A percentile compares a stretch with the other conserved stretches of the same genome.
Evolutionary conservation across 805 yeast genomes (phyloP).

Genomic region (Myxozyma neglecta): DNA sequence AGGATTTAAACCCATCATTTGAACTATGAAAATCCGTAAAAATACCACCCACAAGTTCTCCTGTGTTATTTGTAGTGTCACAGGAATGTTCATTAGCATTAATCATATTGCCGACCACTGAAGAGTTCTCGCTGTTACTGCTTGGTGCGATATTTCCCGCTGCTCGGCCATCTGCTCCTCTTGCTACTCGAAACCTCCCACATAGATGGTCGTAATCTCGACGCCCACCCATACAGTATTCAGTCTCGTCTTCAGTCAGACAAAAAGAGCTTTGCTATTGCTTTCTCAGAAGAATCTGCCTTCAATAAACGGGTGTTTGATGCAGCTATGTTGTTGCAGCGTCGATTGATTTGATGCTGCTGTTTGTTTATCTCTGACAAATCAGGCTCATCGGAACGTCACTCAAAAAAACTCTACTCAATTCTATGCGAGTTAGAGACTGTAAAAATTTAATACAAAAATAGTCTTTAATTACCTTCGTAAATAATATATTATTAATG

Average conservation of each 20-base stretch:
- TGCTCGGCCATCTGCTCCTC: constrained; percentile 1
- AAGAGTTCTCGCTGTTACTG: not conserved
- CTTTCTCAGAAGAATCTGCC: no score
- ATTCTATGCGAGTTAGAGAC: no score
- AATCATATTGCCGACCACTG: not conserved
- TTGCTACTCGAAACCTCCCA: constrained; percentile 12
- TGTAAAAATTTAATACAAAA: no score
- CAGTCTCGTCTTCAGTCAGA: not conserved
- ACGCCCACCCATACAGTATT: not conserved
- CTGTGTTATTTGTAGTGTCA: not conserved
- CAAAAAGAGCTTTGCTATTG: no score
- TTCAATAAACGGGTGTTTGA: no score
- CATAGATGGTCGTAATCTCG: constrained; percentile 21
- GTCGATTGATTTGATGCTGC: no score
- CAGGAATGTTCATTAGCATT: not conserved
- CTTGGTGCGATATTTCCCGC: not conserved
- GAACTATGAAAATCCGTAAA: not conserved
- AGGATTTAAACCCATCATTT: not conserved
- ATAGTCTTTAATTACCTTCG: no score
- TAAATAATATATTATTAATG: no score
- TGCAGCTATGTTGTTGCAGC: no score
- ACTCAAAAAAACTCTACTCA: no score
- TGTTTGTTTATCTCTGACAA: no score
- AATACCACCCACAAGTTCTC: not conserved
- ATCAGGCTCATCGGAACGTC: no score